Conservation (phyloP, 805 yeast species). For the Cyberlindnera euphorbiiphila region DNA sequence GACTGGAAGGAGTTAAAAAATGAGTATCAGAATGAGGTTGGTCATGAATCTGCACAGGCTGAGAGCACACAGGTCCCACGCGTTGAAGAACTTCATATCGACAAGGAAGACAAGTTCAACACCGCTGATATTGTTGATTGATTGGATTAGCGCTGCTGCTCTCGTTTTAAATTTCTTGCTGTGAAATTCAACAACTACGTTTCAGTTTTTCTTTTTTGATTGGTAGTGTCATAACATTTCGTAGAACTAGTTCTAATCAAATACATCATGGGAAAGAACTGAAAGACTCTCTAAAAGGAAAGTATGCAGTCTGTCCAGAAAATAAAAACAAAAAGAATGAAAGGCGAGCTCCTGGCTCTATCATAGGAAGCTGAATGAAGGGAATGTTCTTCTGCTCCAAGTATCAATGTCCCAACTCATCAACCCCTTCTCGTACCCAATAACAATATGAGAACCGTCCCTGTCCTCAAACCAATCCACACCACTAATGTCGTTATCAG, state of each 20-base stretch:
- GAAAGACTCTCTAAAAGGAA: too few relatives aligned
- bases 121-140: constrained; percentile 42
- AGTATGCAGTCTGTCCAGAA: too few relatives aligned
- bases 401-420: constrained; percentile 67
- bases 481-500: constrained; percentile 55
- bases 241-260: too few relatives aligned
- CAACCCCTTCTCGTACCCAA: constrained; percentile 67
- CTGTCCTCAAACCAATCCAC: constrained; percentile 51
- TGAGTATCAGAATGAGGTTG: constrained; percentile 33
- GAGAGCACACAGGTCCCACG: constrained; percentile 10
- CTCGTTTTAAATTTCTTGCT: too few relatives aligned
- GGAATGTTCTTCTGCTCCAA: constrained; percentile 58
- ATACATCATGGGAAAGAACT: not conserved
- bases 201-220: too few relatives aligned
- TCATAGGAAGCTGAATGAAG: constrained; percentile 47
- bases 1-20: constrained; percentile 56
- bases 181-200: too few relatives aligned
- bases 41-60: constrained; percentile 15
- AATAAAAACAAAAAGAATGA: not conserved
- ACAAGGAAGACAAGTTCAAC: constrained; percentile 9
- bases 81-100: constrained; percentile 19
- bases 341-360: too few relatives aligned
- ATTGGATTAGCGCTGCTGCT: not conserved
- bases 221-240: too few relatives aligned
- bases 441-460: constrained; percentile 49